Evolutionary conservation across 1,284 basidiomycete species (phyloP).

Genomic region (Pisolithus thermaeus): DNA sequence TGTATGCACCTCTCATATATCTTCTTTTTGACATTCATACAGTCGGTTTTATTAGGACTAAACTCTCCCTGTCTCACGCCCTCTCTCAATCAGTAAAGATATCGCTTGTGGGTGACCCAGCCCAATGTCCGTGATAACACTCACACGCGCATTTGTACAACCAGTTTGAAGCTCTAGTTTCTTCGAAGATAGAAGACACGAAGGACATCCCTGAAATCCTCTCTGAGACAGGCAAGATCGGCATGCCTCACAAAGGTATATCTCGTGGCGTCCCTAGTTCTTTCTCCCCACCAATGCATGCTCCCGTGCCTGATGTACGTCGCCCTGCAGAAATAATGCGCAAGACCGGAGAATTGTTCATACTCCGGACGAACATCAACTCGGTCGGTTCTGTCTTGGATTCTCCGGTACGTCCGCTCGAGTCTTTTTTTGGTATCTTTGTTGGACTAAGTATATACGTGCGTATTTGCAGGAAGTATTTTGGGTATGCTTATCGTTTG

Average conservation of each 20-base stretch:
- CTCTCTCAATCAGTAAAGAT: constrained; percentile 97
- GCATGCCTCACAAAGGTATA: constrained; percentile 73
- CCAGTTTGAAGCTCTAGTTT: constrained; percentile 89
- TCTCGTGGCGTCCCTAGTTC: not conserved
- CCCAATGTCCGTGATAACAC: not conserved
- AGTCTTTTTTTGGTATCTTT: constrained; percentile 2
- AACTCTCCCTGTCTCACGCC: constrained; percentile 91
- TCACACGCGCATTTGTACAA: not conserved
- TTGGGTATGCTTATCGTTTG: constrained; percentile 54
- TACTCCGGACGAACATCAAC: constrained; percentile 92
- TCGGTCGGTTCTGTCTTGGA: constrained; percentile 94
- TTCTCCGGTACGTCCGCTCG: constrained; percentile 64
- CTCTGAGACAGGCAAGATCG: constrained; percentile 92
- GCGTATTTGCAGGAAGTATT: constrained; percentile 70
- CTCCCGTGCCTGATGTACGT: constrained; percentile 12
- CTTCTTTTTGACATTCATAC: constrained; percentile 13
- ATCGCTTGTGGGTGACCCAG: constrained; percentile 55
- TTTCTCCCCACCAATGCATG: not conserved
- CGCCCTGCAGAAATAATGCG: constrained; percentile 83
- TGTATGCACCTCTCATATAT: constrained; percentile 49
- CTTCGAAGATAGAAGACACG: constrained; percentile 91
- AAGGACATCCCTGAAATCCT: constrained; percentile 94
- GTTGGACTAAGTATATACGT: not conserved
- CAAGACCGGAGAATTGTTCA: constrained; percentile 93
- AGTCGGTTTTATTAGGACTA: constrained; percentile 62